Evolutionary conservation across 257 asterid genomes (phyloP), one percentile per base, ranked within the genome.

Genomic region (Petunia axillaris): DNA sequence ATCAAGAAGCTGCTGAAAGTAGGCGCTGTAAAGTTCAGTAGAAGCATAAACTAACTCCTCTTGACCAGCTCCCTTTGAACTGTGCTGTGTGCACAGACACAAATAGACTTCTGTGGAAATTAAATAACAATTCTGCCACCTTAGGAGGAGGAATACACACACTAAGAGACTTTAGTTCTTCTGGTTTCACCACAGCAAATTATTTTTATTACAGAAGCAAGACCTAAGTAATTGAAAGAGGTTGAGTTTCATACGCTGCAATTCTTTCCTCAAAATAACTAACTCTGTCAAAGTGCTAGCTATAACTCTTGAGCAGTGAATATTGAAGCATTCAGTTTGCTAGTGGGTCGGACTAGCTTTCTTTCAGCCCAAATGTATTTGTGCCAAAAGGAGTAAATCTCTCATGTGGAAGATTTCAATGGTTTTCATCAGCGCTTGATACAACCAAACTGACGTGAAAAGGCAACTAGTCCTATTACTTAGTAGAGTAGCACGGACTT

Each of bases 221-320:
- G 76, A 4, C 58, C 76, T 70, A 70, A 70, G 55, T 70, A 9
- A 70, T 70, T n/a, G 39, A 44, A 44, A 67, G 74, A 14, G 6
- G 52, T 65, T 65, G 74, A 39, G 39, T 65, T 65, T 65, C 50
- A 2, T 65, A 39, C 40, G 52, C 14, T 62, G 35, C 39, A 10
- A 11, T 36, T 40, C 4, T 38, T 38, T 10, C 50, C 36, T 2
- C 52, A 2, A 65, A 64, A 13, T 65, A 40, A 39, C 74, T 65
- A 40, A 39, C 74, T 16, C 4, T 65, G 40, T 40, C 36, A 1
- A 65, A 8, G 74, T 65, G 52, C 52, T 65, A 58, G 10, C 64
- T 58, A 16, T 11, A 64, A 8, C 73, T 64, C 50, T 39, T 35
- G 14, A 13, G 5, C 50, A 38, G 4, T 37, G 73, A 64, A 64